Base-by-base conservation (phyloP, 805 yeast species). In the Kazachstania taianensis region DNA sequence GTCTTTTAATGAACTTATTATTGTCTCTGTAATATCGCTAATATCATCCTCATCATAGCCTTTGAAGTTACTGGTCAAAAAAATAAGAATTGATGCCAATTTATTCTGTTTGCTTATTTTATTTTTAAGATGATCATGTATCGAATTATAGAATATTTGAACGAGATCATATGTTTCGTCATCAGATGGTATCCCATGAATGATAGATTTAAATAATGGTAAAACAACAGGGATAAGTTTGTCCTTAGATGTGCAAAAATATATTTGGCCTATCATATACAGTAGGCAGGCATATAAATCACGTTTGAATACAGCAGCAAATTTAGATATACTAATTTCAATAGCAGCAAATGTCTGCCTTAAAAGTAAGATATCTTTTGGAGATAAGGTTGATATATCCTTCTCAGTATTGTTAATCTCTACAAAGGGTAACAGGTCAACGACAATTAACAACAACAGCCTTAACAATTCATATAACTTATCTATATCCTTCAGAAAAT, bases 381-480 rank as follows among this genome's bases (percentile, higher is more conserved):
- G 51, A 4, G 47, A 28, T 4, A 45, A 13, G 2, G 18, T 10
- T 22, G 38, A 7, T 15, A 33, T 23, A 7, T 16, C 8, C 13
- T 7, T 9, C 1, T 13, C 17, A 5, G 32, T 27, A 3, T 32
- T 29, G 28, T 65, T 69, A 20, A 66, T 69, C 38, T 70, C 68
- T 28, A 78, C 61, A 35, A 75, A 70, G 7, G 94, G 87, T 29
- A 81, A 57, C 7, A 70, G 59, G 20, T 64, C 67, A 19, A 78
- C 69, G 13, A 86, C 59, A 0, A 83, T 78, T 15, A 78, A 64
- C 62, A 81, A 66, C 13, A 73, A 70, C 5, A 86, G 69, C 42
- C 95, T 67, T 33, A 86, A 59, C 18, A 87, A 63, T 52, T 89
- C 96, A 55, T 89, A 84, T 30, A 85, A 60, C 49, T 82, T 84